phyloP scores from a whole-genome alignment of 2,329 filamentous ascomycete genomes.

The Didymella arachidicola region DNA sequence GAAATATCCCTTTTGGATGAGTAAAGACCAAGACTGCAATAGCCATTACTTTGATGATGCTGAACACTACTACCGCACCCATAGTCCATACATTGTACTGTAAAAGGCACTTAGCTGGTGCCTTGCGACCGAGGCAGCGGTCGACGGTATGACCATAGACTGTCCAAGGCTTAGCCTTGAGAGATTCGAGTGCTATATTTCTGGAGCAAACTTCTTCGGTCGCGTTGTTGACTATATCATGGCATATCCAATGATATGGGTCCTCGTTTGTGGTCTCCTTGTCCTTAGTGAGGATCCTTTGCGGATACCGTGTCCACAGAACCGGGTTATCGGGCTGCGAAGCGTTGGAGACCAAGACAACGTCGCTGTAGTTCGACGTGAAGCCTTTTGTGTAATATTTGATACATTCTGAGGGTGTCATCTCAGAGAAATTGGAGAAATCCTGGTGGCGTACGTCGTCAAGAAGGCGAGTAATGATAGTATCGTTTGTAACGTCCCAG shows the following conservation, averaged over 20 bases:
- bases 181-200: neutral
- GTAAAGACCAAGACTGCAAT: constrained; percentile 24
- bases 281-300: constrained; percentile 16
- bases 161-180: constrained; percentile 19
- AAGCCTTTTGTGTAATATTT: constrained; percentile 21
- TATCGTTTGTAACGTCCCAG: constrained; percentile 20
- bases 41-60: constrained; percentile 25
- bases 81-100: constrained; percentile 31
- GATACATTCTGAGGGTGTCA: constrained; percentile 19
- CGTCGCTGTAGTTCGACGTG: constrained; percentile 21
- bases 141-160: constrained; percentile 24
- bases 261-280: constrained; percentile 22
- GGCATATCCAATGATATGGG: constrained; percentile 27
- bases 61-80: constrained; percentile 25
- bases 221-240: constrained; percentile 11
- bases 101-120: constrained; percentile 24
- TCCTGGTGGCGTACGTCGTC: constrained; percentile 10
- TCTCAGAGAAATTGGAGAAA: neutral
- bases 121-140: constrained; percentile 23
- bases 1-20: constrained; percentile 10
- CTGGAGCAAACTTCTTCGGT: neutral
- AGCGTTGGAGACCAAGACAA: constrained; percentile 18
- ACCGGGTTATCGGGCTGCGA: constrained; percentile 15
- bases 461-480: constrained; percentile 15
- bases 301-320: constrained; percentile 25